Conservation (phyloP, 306 rosid genomes). For the Quercus aquifolioides region DNA sequence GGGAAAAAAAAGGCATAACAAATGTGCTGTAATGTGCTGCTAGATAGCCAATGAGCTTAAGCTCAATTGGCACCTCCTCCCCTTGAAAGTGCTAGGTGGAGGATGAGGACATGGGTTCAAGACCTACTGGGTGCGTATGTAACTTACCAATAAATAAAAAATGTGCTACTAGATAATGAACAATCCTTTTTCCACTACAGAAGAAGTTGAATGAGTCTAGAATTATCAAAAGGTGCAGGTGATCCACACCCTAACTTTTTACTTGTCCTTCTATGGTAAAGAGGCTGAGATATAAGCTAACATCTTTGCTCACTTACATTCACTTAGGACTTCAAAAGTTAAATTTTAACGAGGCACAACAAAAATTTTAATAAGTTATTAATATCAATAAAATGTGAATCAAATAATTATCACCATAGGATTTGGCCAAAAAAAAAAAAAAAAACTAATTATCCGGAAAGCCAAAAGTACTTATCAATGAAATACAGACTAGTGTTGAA, state of each 20-base stretch:
- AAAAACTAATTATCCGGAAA: background rate
- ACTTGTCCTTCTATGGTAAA: background rate
- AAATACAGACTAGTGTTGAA: background rate
- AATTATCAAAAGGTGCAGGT: background rate
- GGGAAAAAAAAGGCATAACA: no score
- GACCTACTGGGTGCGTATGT: no score
- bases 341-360: background rate
- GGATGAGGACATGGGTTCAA: no score
- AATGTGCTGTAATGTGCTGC: background rate
- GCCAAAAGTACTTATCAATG: background rate
- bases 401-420: background rate
- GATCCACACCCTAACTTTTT: background rate
- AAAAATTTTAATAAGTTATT: background rate
- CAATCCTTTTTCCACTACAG: background rate
- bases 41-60: background rate
- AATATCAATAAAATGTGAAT: background rate
- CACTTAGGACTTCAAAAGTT: background rate
- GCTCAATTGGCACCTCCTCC: no score
- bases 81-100: no score
- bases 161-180: background rate
- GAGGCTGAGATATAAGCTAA: background rate
- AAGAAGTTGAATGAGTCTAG: background rate
- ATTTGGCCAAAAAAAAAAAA: no score
- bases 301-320: background rate
- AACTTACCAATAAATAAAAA: no score